Evolutionary conservation across 768 basidiomycete genomes (phyloP), one percentile per base, ranked within the genome.

Genomic region (Boletus pseudopeckii): DNA sequence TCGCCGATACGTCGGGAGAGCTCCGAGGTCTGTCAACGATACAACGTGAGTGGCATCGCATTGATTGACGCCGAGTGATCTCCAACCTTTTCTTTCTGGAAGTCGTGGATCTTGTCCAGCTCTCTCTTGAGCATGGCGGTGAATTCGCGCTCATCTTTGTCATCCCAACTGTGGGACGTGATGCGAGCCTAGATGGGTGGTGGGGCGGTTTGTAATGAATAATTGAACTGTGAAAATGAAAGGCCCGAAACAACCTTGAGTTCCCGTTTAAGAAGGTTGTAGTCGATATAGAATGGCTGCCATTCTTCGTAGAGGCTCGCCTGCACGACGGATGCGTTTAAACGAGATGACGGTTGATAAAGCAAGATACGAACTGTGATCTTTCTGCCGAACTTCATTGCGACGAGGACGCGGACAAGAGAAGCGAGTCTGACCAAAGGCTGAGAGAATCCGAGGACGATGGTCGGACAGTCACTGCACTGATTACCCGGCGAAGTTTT

Each of bases 91-190:
- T 78, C 74, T 67, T 86, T 90, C 68, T 98, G 96, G 67, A 98
- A 98, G 64, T 87, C 85, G 62, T 95, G 88, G 41, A 98, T 86
- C 74, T 98, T 98, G 65, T 94, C 90, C 32, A 98, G 78, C 74
- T 98, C 94, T 54, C 76, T 77, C 64, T 90, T 87, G 50, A 98
- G 83, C 75, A 87, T 80, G 40, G 65, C 70, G 11, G 85, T 86
- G 65, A 98, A 98, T 38, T 89, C 84, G 33, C 76, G 75, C 72
- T 98, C 96, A 68, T 97, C 92, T 14, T 77, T 72, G 42, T 82
- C 80, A 32, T 76, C 80, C 96, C 96, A 98, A 42, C 71, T 68
- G 20, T 74, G 77, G 14, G 74, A 72, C 5, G 80, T 77, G 4
- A 82, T 88, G 32, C 80, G 76, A 45, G 70, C 64, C 81, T 81